Base-by-base conservation (phyloP, 352 stramenopile species). In the Pythium insidiosum region DNA sequence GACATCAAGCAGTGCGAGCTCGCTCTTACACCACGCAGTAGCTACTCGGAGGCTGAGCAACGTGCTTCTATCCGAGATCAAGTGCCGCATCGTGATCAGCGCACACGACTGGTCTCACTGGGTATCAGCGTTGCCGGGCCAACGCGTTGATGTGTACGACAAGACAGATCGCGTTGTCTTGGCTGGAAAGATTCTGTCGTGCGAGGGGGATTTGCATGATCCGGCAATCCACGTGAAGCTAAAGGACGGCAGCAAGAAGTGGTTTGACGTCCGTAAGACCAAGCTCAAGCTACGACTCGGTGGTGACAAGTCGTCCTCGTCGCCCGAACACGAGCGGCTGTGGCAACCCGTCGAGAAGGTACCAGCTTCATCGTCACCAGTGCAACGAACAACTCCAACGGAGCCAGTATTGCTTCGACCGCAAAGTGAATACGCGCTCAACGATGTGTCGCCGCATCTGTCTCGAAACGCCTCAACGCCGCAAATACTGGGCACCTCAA, bases 81-180 rank as follows among this genome's bases (percentile, higher is more conserved):
- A 53, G 18, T 31, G 37, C 13, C 40, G 54, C n/a, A 24, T 57
- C 9, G 37, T 39, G 15, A 18, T 62, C 5, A 26, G n/a, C 3
- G 2, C 19, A 3, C 28, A 44, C 11, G 15, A 47, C 2, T 57
- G 49, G 54, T 5, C 36, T 5, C 3, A 13, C 1, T 50, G 24
- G n/a, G 2, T 36, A 5, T 33, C 26, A 11, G 28, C 50, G 2
- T 9, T 62, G 0, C 22, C n/a, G 18, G 47, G 47, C 3, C 41
- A 50, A 10, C 47, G 54, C 6, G 54, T 57, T 2, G 54, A 62
- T 20, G 43, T 62, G 7, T 62, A 62, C 24, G 42, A 62, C 13
- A 62, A 62, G 16, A 12, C 24, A 3, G 43, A 56, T 21, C 47
- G 47, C 13, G 44, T 42, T 5, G 54, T 62, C 4, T 36, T 57